Evolutionary conservation across 2,329 filamentous ascomycete species (phyloP), one percentile per base, ranked within the genome.

Genomic region (Fusarium hainanense): DNA sequence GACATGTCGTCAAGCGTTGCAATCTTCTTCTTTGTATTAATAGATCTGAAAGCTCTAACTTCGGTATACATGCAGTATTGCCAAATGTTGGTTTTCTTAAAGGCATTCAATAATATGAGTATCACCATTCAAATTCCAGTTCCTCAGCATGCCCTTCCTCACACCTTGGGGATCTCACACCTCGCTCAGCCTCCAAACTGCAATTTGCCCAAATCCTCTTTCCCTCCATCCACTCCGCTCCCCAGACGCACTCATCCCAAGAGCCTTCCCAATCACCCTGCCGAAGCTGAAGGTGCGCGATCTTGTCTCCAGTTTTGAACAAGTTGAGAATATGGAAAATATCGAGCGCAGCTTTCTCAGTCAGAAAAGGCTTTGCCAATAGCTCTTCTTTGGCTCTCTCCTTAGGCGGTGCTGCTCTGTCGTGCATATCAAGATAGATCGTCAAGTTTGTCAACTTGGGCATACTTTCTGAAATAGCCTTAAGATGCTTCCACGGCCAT

Each of bases 401-500:
- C 4, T 32, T 7, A 4, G 12, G 6, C 2, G 6, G 51, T n/a
- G 8, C 16, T 11, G 6, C 1, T 16, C 13, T 8, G 5, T 40
- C 16, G 12, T 27, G 23, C 7, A 48, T 18, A 14, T 70, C 51
- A 2, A 70, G 41, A 21, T 69, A 32, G 5, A 69, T 23, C 0
- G 30, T 42, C 4, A 70, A 5, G 4, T 48, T 41, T 2, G 4
- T 49, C 10, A 69, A 28, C 2, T 55, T 48, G 3, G 66, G 55
- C 3, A 70, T n/a, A 11, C 12, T 49, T 6, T 52, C 14, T 0
- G 57, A 55, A 3, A 70, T 12, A 1, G 28, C 32, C 3, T 55
- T 54, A 10, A 70, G 52, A 14, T 58, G 41, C 7, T 66, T 46
- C 2, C 32, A 43, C 0, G 58, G 66, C 55, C 55, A 64, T 3